Percentiles rank a stretch among this genome's conserved stretches.
Conservation (phyloP, 352 stramenopile genomes). For the Phytopythium boreale region DNA sequence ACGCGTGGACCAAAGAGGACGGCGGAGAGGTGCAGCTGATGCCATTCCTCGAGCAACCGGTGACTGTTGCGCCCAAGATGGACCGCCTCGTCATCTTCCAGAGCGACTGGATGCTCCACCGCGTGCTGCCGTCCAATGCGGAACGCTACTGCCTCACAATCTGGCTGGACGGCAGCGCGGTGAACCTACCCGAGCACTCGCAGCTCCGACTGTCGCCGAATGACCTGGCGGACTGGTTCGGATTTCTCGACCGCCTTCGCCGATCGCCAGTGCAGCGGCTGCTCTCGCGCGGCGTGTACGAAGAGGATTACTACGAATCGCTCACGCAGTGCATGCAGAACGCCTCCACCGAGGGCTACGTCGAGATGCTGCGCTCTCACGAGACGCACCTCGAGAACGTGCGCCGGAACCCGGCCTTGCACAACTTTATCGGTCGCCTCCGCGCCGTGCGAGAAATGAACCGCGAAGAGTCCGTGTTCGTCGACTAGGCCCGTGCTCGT, state of each 20-base stretch:
- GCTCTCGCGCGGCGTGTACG: constrained; percentile 71
- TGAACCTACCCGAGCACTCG: constrained; percentile 56
- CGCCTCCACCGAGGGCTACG: constrained; percentile 43
- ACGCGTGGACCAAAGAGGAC: constrained; percentile 54
- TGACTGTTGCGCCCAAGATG: constrained; percentile 66
- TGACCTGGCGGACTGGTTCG: constrained; percentile 63
- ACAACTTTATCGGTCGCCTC: constrained; percentile 46
- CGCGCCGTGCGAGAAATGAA: constrained; percentile 45
- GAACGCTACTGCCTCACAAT: constrained; percentile 68
- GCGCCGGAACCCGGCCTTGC: constrained; percentile 39
- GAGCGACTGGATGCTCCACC: constrained; percentile 72
- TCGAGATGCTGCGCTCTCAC: constrained; percentile 61
- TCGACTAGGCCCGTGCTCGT: constrained; percentile 15
- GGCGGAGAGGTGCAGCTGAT: constrained; percentile 76
- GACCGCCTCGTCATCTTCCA: constrained; percentile 71
- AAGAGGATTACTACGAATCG: constrained; percentile 70
- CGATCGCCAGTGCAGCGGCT: constrained; percentile 64
- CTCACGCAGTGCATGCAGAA: constrained; percentile 69
- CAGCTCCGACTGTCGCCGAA: constrained; percentile 61
- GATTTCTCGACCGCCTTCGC: constrained; percentile 56
- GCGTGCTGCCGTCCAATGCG: constrained; percentile 47
- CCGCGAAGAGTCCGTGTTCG: constrained; percentile 24
- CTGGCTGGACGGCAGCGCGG: constrained; percentile 48
- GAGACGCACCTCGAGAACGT: constrained; percentile 58
- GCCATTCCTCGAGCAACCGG: constrained; percentile 56